Conservation (phyloP, 2,329 filamentous ascomycete genomes). For the Golovinomyces cichoracearum region DNA sequence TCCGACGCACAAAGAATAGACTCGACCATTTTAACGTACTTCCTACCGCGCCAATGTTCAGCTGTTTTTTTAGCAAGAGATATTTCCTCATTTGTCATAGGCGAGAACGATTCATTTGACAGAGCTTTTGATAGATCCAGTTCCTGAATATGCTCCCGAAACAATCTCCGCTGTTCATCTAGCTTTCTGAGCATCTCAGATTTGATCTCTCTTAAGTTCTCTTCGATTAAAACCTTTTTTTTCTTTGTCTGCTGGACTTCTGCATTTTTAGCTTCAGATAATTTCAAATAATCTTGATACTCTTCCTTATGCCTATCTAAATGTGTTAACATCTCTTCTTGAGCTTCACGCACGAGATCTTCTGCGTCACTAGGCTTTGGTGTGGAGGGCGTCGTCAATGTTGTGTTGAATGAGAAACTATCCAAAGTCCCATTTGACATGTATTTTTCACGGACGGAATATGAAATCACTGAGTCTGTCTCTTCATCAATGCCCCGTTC, state of each 20-base stretch:
- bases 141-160: conserved; percentile 60
- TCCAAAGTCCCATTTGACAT: conserved; percentile 84
- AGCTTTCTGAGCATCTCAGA: conserved; percentile 74
- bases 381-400: conserved; percentile 79
- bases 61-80: conserved; percentile 39
- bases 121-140: conserved; percentile 35
- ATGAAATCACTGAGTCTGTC: conserved; percentile 67
- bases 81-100: conserved; percentile 44
- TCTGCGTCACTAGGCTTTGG: conserved; percentile 56
- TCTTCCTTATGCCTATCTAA: conserved; percentile 66
- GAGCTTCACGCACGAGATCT: conserved; percentile 44
- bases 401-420: conserved; percentile 86
- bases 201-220: conserved; percentile 50
- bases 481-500: conserved; percentile 70
- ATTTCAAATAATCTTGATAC: conserved; percentile 51
- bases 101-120: conserved; percentile 18
- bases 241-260: conserved; percentile 63
- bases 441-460: conserved; percentile 77
- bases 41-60: conserved; percentile 54
- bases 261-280: conserved; percentile 44
- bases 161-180: conserved; percentile 56
- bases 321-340: conserved; percentile 61
- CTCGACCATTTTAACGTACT: conserved; percentile 86
- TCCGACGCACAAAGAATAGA: conserved; percentile 68
- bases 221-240: conserved; percentile 68